phyloP scores from a whole-genome alignment of 2,329 filamentous ascomycete species.

The Cladosporium cucumerinum region DNA sequence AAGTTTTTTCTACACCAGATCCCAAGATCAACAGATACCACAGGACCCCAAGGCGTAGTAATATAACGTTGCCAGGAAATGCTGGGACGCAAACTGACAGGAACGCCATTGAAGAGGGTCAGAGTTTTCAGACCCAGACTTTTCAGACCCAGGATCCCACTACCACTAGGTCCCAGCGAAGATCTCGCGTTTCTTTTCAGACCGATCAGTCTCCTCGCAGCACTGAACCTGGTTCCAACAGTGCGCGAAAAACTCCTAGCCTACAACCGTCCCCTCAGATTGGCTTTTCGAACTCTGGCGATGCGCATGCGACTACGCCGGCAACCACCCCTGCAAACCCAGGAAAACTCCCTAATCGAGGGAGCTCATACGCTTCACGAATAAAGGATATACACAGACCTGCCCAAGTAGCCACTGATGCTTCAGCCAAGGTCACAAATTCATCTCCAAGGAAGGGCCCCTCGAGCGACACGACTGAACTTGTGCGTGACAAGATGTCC shows the following conservation, averaged over 20 bases:
- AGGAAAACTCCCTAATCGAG: slow-evolving; percentile 2
- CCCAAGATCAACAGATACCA: slow-evolving; percentile 2
- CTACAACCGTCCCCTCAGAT: slow-evolving; percentile 11
- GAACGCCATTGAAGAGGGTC: neutral
- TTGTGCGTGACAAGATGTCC: neutral
- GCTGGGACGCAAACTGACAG: neutral
- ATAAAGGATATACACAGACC: slow-evolving; percentile 7
- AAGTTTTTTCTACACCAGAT: slow-evolving; percentile 11
- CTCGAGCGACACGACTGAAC: neutral
- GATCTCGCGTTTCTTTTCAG: neutral
- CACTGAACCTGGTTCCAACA: neutral
- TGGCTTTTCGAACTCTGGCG: neutral
- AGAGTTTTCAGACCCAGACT: neutral
- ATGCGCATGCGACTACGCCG: neutral
- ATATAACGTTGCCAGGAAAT: neutral
- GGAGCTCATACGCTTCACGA: slow-evolving; percentile 7
- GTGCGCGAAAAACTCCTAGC: neutral
- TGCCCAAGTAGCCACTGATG: neutral
- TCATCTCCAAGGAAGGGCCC: neutral
- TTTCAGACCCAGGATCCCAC: slow-evolving; percentile 12
- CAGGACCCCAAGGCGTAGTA: neutral
- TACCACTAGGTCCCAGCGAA: neutral
- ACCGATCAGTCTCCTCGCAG: neutral
- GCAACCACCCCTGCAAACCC: neutral
- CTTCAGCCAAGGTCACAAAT: neutral